Conservation (phyloP, 2,329 filamentous ascomycete species). For the Lachnellula arida region DNA sequence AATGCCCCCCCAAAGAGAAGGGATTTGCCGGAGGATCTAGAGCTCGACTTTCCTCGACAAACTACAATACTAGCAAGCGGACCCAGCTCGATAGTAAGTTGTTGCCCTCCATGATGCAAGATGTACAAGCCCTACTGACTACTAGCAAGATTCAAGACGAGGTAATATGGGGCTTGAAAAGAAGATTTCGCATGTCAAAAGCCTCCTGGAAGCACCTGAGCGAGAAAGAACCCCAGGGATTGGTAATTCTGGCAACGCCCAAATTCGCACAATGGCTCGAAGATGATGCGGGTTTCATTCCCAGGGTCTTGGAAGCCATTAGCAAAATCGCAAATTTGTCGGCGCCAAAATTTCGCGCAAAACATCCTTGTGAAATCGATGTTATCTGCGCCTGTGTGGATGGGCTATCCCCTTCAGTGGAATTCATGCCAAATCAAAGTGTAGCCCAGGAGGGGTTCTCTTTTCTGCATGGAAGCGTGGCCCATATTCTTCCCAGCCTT, state of each 20-base stretch:
- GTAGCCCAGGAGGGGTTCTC: slow-evolving; percentile 43
- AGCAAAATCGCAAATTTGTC: background rate
- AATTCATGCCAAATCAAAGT: background rate
- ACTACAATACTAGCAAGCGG: background rate
- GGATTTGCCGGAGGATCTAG: no score
- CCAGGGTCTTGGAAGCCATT: slow-evolving; percentile 17
- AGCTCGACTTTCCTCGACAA: background rate
- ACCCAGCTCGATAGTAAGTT: background rate
- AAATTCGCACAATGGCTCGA: slow-evolving; percentile 29
- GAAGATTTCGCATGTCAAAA: background rate
- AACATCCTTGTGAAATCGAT: slow-evolving; percentile 33
- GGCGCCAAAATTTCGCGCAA: background rate
- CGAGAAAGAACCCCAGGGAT: slow-evolving; percentile 5
- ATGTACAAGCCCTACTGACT: background rate
- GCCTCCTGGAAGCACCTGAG: background rate
- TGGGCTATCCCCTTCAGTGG: slow-evolving; percentile 40
- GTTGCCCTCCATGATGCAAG: background rate
- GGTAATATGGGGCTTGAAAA: background rate
- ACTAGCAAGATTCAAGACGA: background rate
- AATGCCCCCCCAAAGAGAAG: background rate
- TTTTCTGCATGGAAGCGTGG: slow-evolving; percentile 42
- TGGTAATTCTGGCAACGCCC: slow-evolving; percentile 33
- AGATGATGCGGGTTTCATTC: slow-evolving; percentile 27
- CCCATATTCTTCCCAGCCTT: slow-evolving; percentile 41
- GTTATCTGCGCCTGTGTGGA: slow-evolving; percentile 54